Evolutionary conservation across 768 basidiomycete genomes (phyloP).

Genomic region (Tricholoma flavovirens): DNA sequence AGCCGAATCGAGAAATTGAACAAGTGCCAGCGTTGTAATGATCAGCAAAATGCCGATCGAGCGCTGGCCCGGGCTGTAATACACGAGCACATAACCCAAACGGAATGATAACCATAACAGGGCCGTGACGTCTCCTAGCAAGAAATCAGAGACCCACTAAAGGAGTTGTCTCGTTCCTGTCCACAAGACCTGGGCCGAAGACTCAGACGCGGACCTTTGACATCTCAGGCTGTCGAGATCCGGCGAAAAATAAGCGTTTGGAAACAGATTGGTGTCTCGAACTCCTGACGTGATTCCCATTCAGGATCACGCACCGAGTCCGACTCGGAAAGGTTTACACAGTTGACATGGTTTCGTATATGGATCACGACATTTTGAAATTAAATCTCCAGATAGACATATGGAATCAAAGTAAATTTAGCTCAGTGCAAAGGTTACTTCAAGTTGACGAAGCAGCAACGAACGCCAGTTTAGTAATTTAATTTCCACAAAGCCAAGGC

Average conservation of each 20-base stretch:
- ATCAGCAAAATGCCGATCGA: no score
- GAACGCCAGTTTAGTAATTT: neutral
- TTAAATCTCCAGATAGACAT: conserved; percentile 1
- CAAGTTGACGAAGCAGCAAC: neutral
- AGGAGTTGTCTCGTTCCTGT: no score
- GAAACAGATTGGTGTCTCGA: neutral
- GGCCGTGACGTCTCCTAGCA: no score
- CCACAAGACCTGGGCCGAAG: neutral
- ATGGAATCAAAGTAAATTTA: neutral
- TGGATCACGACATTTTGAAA: neutral
- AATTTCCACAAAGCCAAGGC: neutral
- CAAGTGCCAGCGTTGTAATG: no score
- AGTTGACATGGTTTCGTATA: neutral
- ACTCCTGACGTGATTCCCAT: neutral
- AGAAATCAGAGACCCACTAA: no score
- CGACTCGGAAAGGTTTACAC: no score
- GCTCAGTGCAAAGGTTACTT: neutral
- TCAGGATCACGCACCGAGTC: neutral
- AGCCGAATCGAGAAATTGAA: no score
- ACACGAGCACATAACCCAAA: no score
- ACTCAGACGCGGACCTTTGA: neutral
- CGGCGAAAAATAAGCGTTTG: neutral
- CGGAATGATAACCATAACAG: no score
- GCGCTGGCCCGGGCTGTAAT: no score
- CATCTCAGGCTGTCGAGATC: neutral